phyloP scores from a whole-genome alignment of 495 filamentous ascomycete species.

The Rhypophila decipiens region DNA sequence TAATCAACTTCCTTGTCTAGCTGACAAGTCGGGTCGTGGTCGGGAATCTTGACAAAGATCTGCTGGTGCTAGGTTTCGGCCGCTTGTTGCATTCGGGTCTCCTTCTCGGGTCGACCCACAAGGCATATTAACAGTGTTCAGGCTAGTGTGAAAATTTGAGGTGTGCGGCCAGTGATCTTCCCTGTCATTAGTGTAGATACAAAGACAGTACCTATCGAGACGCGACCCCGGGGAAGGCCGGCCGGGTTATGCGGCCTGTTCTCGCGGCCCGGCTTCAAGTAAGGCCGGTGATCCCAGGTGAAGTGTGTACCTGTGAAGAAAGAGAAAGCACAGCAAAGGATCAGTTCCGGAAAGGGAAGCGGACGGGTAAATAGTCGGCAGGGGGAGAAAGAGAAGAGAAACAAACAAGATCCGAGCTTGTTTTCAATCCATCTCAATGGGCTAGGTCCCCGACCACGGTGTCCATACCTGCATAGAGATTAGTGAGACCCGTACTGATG shows the following conservation, averaged over 20 bases:
- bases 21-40: neutral
- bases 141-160: constrained; percentile 21
- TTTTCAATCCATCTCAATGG: no score
- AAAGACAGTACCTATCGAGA: neutral
- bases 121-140: constrained; percentile 17
- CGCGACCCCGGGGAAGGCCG: neutral
- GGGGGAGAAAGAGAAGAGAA: no score
- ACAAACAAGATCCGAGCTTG: no score
- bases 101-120: constrained; percentile 25
- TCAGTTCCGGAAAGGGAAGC: no score
- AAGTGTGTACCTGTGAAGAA: no score
- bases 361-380: no score
- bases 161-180: constrained; percentile 16
- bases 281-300: no score
- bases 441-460: no score
- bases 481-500: no score
- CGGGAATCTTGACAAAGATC: no score
- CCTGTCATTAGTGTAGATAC: neutral
- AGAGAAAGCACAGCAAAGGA: no score
- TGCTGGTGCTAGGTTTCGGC: neutral
- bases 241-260: neutral
- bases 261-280: neutral
- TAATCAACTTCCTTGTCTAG: neutral
- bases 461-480: no score
- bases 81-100: neutral